Evolutionary conservation across 2,329 filamentous ascomycete genomes (phyloP).

Genomic region (Blastomyces gilchristii): DNA sequence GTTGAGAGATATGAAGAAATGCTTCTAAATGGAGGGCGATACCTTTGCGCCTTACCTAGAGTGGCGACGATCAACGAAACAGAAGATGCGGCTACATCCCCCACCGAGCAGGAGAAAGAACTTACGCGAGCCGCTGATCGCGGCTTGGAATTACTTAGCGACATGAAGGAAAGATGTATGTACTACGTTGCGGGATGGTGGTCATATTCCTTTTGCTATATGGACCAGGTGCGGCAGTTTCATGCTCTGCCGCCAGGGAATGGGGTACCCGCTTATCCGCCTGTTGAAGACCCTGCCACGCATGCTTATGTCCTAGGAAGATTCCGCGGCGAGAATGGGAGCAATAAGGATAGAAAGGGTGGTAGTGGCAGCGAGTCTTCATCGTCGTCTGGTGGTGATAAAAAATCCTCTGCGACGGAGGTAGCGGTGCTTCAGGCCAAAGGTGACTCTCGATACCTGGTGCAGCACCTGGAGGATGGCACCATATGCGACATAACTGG

Average conservation of each 20-base stretch:
- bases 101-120: constrained; percentile 53
- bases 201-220: constrained; percentile 93
- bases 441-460: constrained; percentile 74
- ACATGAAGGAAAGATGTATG: constrained; percentile 69
- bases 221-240: constrained; percentile 77
- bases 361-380: constrained; percentile 20
- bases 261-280: constrained; percentile 57
- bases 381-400: constrained; percentile 16
- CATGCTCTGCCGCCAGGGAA: constrained; percentile 66
- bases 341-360: constrained; percentile 25
- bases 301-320: constrained; percentile 68
- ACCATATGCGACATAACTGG: constrained; percentile 81
- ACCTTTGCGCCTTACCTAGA: constrained; percentile 74
- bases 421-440: constrained; percentile 64
- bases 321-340: constrained; percentile 33
- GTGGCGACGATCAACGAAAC: constrained; percentile 55
- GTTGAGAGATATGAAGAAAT: constrained; percentile 64
- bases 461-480: constrained; percentile 68
- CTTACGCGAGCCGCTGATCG: constrained; percentile 63
- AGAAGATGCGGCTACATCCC: constrained; percentile 51
- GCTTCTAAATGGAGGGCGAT: constrained; percentile 57
- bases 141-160: constrained; percentile 69
- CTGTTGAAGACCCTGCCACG: constrained; percentile 64
- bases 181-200: constrained; percentile 86
- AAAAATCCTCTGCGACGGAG: constrained; percentile 24